Conservation (phyloP, 148 eudicot species). For the Rhododendron molle region DNA sequence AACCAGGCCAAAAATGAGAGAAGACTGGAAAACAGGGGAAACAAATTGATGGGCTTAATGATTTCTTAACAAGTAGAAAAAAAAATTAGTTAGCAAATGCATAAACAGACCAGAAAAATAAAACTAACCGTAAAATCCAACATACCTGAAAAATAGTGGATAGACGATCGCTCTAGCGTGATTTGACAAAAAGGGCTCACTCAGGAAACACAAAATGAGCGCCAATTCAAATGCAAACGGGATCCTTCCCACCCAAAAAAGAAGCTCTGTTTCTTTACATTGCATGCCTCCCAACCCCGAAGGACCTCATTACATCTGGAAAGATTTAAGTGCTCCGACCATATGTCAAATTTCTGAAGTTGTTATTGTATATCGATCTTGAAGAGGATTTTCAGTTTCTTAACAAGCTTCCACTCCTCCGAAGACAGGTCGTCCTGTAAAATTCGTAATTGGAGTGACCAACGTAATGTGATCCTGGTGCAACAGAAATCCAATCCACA, state of each 20-base stretch:
- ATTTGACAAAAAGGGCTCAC: too few species aligned
- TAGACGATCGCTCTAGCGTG: too few species aligned
- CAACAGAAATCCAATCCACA: neutral
- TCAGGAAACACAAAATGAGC: too few species aligned
- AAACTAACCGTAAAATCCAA: too few species aligned
- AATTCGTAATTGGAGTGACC: neutral
- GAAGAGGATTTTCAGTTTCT: conserved; percentile 62
- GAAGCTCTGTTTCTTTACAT: too few species aligned
- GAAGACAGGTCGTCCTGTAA: conserved; percentile 53
- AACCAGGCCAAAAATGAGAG: too few species aligned
- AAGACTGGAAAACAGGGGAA: too few species aligned
- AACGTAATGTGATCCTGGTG: neutral
- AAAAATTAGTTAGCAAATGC: neutral
- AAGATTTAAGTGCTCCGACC: conserved; percentile 13
- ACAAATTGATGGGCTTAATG: too few species aligned
- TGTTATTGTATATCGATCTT: conserved; percentile 46
- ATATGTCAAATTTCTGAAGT: neutral
- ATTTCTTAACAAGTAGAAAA: neutral
- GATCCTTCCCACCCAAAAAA: too few species aligned
- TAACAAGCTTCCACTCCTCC: conserved; percentile 58
- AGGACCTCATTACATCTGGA: neutral
- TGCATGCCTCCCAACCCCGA: neutral
- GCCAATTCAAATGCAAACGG: too few species aligned
- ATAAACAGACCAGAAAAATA: neutral
- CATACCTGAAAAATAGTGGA: too few species aligned